phyloP scores from a whole-genome alignment of 148 eudicot species.

The Rhododendron simsii region DNA sequence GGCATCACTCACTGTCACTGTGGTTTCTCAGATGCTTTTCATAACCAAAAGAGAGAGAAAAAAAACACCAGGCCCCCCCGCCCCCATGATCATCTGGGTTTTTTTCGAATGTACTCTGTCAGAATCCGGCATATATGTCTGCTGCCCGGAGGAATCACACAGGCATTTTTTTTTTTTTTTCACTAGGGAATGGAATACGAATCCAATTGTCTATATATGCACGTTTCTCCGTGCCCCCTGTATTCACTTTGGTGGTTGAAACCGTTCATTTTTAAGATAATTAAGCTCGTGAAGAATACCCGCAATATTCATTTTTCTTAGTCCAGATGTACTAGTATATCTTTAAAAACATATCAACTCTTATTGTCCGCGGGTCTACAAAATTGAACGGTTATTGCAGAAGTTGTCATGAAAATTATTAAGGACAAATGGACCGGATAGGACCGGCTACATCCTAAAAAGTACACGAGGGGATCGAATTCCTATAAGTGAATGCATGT shows the following conservation, averaged over 20 bases:
- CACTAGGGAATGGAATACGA: not conserved
- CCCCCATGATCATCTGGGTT: not conserved
- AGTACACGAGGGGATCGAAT: not conserved
- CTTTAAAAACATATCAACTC: too few relatives aligned
- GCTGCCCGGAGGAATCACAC: not conserved
- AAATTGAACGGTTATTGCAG: not conserved
- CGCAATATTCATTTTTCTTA: too few relatives aligned
- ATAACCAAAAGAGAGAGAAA: not conserved
- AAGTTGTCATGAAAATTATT: not conserved
- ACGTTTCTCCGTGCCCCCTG: not conserved
- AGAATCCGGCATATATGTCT: conserved; percentile 13
- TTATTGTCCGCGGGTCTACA: not conserved
- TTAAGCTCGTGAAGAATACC: not conserved
- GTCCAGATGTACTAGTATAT: too few relatives aligned
- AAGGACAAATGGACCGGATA: not conserved
- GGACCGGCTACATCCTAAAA: not conserved
- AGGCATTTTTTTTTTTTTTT: not conserved
- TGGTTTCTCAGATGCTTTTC: conserved; percentile 8
- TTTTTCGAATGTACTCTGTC: not conserved
- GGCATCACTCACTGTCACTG: not conserved
- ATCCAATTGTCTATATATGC: not conserved
- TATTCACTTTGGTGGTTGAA: not conserved
- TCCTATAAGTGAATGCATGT: not conserved
- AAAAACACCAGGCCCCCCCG: not conserved
- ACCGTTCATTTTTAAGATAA: too few relatives aligned